Evolutionary conservation across 1,284 basidiomycete species (phyloP), one percentile per base, ranked within the genome.

Genomic region (Peniophora sp.): DNA sequence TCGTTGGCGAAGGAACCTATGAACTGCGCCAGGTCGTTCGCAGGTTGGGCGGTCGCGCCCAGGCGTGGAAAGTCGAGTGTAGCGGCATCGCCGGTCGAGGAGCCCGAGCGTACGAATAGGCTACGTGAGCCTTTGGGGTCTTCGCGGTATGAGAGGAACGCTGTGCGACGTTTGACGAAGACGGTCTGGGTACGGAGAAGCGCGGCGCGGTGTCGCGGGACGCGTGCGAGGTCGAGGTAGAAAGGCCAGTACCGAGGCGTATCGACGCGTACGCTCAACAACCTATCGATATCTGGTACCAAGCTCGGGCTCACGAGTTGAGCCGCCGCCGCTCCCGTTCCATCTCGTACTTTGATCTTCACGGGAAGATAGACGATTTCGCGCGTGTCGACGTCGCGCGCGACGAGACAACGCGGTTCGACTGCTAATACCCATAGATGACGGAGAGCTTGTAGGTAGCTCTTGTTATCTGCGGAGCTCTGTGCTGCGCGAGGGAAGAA

Each of bases 391-490:
- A 96, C 89, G 60, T 97, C 94, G 35, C 90, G 80, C 0, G 92
- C 91, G 35, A 95, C 81, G 11, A 99, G 74, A 63, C 95, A 95
- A 45, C 97, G 74, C 2, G 97, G 95, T 61, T 99, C 95, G 14
- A 91, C 86, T 1, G 97, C 97, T 35, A 99, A 73, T 2, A 90
- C 90, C 97, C 97, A 99, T 24, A 99, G 69, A 66, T 99, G 96
- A 3, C 97, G 81, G 55, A 95, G 81, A 0, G 94, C 92, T 65
- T 98, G 97, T 3, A 97, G 76, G 62, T 93, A 96, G 38, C 87
- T 84, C 54, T 89, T 87, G 69, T 97, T 97, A 61, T 99, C 95
- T 8, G 81, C 81, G 1, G 91, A 86, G 9, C 77, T 66, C 11
- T 82, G 75, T 14, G 92, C 82, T 62, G 91, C 92, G 11, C 90